Percentiles rank a stretch among this genome's conserved stretches.
These are phyloP conservation scores for Paragyromitra xinjiangensis DNA, from an alignment of 495 filamentous ascomycete genomes.

Conservation along the genomic window DNA sequence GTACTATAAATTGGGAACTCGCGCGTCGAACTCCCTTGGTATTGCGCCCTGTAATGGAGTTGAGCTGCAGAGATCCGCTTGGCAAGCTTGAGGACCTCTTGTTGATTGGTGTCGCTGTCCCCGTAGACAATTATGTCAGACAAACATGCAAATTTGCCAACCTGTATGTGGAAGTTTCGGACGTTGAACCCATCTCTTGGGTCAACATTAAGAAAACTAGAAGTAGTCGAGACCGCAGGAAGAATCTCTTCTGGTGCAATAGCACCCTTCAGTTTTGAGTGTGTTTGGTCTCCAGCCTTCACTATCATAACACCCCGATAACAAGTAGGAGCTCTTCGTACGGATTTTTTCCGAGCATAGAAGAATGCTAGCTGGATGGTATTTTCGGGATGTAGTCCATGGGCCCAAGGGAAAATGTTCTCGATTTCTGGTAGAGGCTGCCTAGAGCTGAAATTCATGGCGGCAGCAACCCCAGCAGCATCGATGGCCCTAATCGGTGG, in stretches of 20 bases:
- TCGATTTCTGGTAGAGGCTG: conserved; percentile 84
- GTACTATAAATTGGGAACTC: conserved; percentile 78
- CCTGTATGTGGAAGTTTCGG: conserved; percentile 96
- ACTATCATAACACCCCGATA: conserved; percentile 85
- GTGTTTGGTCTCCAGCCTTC: conserved; percentile 81
- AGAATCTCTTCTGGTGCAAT: conserved; percentile 82
- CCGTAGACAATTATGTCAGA: conserved; percentile 94
- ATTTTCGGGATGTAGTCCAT: conserved; percentile 91
- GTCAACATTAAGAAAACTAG: conserved; percentile 77
- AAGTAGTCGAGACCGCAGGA: conserved; percentile 32
- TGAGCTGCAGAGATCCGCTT: conserved; percentile 80
- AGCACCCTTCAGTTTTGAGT: conserved; percentile 84
- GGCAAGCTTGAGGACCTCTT: conserved; percentile 71
- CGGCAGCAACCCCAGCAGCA: conserved; percentile 71
- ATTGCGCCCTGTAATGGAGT: conserved; percentile 72
- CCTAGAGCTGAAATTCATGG: conserved; percentile 75
- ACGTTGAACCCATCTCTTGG: conserved; percentile 83
- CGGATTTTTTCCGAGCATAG: conserved; percentile 73
- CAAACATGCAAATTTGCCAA: conserved; percentile 84
- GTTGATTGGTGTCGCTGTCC: conserved; percentile 66
- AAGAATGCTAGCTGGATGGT: conserved; percentile 91
- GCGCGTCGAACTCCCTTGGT: conserved; percentile 61
- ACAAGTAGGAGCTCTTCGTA: conserved; percentile 72
- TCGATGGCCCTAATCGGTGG: conserved; percentile 78
- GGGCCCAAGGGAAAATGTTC: conserved; percentile 94